A percentile compares a stretch with the other conserved stretches of the same genome.
phyloP scores from a whole-genome alignment of 2,329 filamentous ascomycete species.

The Fusarium nygamai region DNA sequence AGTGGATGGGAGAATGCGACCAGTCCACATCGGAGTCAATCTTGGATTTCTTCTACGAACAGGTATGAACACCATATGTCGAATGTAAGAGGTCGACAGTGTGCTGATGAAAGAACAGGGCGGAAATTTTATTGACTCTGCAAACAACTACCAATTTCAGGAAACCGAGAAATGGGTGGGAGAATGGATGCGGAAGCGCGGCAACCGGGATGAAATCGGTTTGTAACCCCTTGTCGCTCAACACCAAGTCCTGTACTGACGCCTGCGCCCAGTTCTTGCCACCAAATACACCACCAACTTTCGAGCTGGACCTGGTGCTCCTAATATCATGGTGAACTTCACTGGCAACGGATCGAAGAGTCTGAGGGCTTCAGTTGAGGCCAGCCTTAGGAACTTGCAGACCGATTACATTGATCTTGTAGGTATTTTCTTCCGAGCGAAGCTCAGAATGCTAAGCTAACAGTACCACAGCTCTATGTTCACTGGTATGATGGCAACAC shows the following conservation, averaged over 20 bases:
- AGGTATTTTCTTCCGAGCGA: constrained; percentile 15
- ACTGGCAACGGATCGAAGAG: constrained; percentile 71
- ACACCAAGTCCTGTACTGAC: neutral
- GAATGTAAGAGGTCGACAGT: neutral
- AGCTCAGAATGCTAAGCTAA: neutral
- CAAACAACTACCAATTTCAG: constrained; percentile 73
- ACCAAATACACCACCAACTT: constrained; percentile 75
- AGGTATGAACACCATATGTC: constrained; percentile 49
- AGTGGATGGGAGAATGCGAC: constrained; percentile 71
- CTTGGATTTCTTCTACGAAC: constrained; percentile 71
- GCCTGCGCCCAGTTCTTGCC: constrained; percentile 63
- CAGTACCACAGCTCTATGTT: constrained; percentile 59
- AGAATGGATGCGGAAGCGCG: constrained; percentile 73
- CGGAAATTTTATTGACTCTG: constrained; percentile 79
- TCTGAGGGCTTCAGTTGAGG: constrained; percentile 63
- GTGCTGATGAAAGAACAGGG: constrained; percentile 39
- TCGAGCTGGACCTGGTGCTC: constrained; percentile 52
- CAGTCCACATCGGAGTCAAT: constrained; percentile 70
- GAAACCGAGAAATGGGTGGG: constrained; percentile 74
- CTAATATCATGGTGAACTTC: constrained; percentile 61
- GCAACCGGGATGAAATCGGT: constrained; percentile 73
- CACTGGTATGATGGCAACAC: constrained; percentile 77
- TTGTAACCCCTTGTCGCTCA: constrained; percentile 27
- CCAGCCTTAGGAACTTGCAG: constrained; percentile 68
- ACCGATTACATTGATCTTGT: constrained; percentile 76